Evolutionary conservation across 179 eudicot species (phyloP), one percentile per base, ranked within the genome.

Genomic region (Silene noctiflora): DNA sequence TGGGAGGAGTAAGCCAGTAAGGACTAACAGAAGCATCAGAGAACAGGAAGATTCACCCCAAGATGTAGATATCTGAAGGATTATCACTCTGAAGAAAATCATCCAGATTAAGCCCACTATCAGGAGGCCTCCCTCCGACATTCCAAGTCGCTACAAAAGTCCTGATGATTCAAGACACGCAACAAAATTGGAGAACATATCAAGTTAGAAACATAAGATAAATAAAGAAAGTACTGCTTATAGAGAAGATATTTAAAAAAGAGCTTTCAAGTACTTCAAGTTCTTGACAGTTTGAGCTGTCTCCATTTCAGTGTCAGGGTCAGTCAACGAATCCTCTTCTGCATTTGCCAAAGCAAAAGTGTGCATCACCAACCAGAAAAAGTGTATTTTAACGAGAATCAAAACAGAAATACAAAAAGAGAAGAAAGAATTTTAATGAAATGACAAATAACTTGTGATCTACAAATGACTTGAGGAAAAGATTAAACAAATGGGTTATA

Each of bases 101-200:
- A 55, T 88, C 87, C 31, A 89, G 88, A 81, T 82, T 82, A 71
- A 88, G 86, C 24, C 78, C 88, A 78, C 67, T 79, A 5, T 79
- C 83, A 24, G 94, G 94, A 62, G 88, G 81, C 78, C 84, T 85
- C 24, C 94, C 94, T 64, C 90, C 94, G 4, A 89, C 90, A 81
- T 89, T 89, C 94, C 94, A 89, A 24, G 94, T 89, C 21, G 88
- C 91, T 56, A 89, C 86, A 74, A 86, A 89, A 51, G 86, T 65
- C 79, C 88, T 83, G 56, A 31, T 76, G 60, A 67, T 65, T 79
- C 48, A 16, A 2, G 10, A 19, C n/a, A 12, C 11, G 16, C 35
- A 72, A 31, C 10, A 35, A 12, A 39, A 8, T 39, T 39, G 46
- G 46, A 39, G 46, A 39, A 8, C 46, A 39, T 39, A 29, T 55